phyloP scores from a whole-genome alignment of 331 rosid species.

The Prunus yedoensis region DNA sequence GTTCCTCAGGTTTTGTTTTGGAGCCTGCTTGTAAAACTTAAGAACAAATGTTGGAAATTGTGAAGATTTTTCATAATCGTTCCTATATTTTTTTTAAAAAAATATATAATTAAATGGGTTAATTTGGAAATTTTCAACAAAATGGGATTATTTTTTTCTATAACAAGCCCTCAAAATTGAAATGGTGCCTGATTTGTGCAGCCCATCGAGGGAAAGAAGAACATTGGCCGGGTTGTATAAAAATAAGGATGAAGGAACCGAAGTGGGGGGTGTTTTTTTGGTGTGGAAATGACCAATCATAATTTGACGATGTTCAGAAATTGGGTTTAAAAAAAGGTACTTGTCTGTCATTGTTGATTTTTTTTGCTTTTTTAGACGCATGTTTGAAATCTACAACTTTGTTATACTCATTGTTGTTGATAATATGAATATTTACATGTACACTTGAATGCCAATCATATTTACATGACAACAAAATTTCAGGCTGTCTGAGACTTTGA shows the following conservation, averaged over 20 bases:
- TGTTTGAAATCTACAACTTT: background rate
- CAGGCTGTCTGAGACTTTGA: constrained; percentile 3
- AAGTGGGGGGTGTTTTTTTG: background rate
- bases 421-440: constrained; percentile 3
- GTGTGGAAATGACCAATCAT: background rate
- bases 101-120: no score
- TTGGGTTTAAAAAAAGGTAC: background rate
- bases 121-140: no score
- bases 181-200: background rate
- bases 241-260: background rate
- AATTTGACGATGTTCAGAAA: background rate
- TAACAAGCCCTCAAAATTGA: no score
- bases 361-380: background rate
- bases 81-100: no score
- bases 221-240: background rate
- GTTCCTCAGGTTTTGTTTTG: no score
- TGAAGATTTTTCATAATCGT: no score
- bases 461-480: constrained; percentile 12
- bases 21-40: no score
- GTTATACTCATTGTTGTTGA: background rate
- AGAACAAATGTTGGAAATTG: no score
- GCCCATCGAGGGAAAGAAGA: background rate
- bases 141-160: no score
- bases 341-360: background rate
- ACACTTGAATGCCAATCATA: constrained; percentile 2